These are phyloP conservation scores for Helminthosporium solani DNA, from an alignment of 2,329 filamentous ascomycete genomes.

Conservation along the genomic window DNA sequence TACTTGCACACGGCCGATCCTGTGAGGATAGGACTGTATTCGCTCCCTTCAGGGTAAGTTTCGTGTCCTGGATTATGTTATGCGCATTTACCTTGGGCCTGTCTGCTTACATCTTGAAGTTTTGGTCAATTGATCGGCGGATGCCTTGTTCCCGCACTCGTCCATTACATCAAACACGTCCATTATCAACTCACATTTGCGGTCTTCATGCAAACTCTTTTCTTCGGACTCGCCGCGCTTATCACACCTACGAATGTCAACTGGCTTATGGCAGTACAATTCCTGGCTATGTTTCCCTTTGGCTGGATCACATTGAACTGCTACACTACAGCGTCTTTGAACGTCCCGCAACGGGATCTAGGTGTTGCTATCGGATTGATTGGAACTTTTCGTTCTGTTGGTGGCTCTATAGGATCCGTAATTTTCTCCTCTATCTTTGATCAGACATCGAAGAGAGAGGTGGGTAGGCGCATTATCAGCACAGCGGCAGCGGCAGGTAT, in stretches of 20 bases:
- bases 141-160: constrained; percentile 15
- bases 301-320: constrained; percentile 24
- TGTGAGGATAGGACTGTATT: constrained; percentile 21
- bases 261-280: constrained; percentile 22
- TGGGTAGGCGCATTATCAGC: constrained; percentile 26
- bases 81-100: too few relatives aligned
- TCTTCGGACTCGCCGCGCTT: constrained; percentile 24
- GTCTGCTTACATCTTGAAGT: constrained; percentile 3
- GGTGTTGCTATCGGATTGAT: constrained; percentile 23
- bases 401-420: constrained; percentile 21
- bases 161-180: constrained; percentile 22
- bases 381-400: constrained; percentile 21
- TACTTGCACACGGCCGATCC: constrained; percentile 21
- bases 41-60: constrained; percentile 19
- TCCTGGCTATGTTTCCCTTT: constrained; percentile 26
- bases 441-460: constrained; percentile 25
- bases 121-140: constrained; percentile 18
- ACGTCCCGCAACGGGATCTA: constrained; percentile 22
- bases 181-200: constrained; percentile 20
- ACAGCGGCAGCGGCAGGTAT: constrained; percentile 32
- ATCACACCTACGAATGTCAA: constrained; percentile 18
- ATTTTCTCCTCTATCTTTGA: constrained; percentile 23
- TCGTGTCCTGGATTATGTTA: too few relatives aligned
- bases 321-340: constrained; percentile 19
- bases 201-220: constrained; percentile 23